These are phyloP conservation scores for Metarhizium rileyi DNA, from an alignment of 2,329 filamentous ascomycete species.

Conservation along the genomic window DNA sequence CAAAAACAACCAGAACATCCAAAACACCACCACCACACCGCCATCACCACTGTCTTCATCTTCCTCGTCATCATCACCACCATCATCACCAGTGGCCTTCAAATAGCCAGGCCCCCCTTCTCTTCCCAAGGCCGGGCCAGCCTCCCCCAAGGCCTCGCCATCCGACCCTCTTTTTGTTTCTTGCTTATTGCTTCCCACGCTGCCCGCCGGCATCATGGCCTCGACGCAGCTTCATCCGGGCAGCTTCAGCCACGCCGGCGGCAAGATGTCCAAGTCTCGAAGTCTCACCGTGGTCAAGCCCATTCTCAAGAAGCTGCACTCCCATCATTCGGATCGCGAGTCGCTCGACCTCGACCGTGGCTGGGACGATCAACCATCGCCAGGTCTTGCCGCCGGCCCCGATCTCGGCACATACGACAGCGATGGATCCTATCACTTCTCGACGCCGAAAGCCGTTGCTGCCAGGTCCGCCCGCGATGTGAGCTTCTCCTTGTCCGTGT, in stretches of 20 bases:
- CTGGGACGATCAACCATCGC: slow-evolving; percentile 42
- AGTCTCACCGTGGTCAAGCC: slow-evolving; percentile 46
- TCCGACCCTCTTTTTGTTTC: background rate
- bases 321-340: slow-evolving; percentile 43
- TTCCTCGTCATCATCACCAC: too few species aligned
- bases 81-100: too few species aligned
- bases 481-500: slow-evolving; percentile 33
- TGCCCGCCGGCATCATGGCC: slow-evolving; percentile 17
- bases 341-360: slow-evolving; percentile 50
- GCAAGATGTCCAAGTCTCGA: slow-evolving; percentile 33
- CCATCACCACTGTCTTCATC: too few species aligned
- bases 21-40: too few species aligned
- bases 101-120: too few species aligned
- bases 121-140: too few species aligned
- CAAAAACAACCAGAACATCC: too few species aligned
- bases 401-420: slow-evolving; percentile 19
- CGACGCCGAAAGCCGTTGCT: slow-evolving; percentile 7
- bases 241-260: slow-evolving; percentile 9
- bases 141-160: background rate
- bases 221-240: slow-evolving; percentile 20
- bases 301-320: slow-evolving; percentile 48
- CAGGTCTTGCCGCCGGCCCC: slow-evolving; percentile 4
- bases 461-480: slow-evolving; percentile 27
- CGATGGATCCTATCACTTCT: slow-evolving; percentile 14
- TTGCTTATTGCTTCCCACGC: too few species aligned